phyloP scores from a whole-genome alignment of 345 rosid genomes.

The Microthlaspi erraticum region DNA sequence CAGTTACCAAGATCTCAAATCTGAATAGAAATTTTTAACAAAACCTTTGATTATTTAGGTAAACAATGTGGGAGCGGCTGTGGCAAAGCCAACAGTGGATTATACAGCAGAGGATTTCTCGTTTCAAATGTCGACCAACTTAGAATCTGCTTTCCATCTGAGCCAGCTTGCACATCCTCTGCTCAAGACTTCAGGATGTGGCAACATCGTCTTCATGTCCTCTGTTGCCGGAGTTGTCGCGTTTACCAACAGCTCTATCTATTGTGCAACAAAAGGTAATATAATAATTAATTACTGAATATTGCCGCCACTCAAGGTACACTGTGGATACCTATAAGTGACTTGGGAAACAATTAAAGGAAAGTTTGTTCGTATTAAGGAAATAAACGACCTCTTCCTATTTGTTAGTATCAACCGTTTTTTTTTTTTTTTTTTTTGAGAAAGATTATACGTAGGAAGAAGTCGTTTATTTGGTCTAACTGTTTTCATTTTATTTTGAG shows the following conservation, averaged over 20 bases:
- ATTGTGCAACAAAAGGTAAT: conserved; percentile 57
- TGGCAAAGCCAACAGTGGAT: conserved; percentile 51
- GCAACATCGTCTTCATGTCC: conserved; percentile 60
- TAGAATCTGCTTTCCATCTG: conserved; percentile 62
- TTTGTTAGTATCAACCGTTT: no score
- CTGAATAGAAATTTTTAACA: not conserved
- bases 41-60: conserved; percentile 41
- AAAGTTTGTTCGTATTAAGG: no score
- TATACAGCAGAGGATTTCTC: conserved; percentile 58
- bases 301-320: not conserved
- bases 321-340: no score
- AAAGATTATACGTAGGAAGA: no score
- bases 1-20: not conserved
- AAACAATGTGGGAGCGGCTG: conserved; percentile 59
- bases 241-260: conserved; percentile 42
- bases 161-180: conserved; percentile 64
- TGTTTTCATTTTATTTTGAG: no score
- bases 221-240: conserved; percentile 50
- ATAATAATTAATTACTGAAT: not conserved
- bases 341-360: no score
- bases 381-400: no score
- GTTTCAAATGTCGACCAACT: conserved; percentile 51
- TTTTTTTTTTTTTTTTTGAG: no score
- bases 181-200: conserved; percentile 57
- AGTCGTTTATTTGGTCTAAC: no score